Evolutionary conservation across 2,329 filamentous ascomycete genomes (phyloP), one percentile per base, ranked within the genome.

Genomic region (Penicillium expansum): DNA sequence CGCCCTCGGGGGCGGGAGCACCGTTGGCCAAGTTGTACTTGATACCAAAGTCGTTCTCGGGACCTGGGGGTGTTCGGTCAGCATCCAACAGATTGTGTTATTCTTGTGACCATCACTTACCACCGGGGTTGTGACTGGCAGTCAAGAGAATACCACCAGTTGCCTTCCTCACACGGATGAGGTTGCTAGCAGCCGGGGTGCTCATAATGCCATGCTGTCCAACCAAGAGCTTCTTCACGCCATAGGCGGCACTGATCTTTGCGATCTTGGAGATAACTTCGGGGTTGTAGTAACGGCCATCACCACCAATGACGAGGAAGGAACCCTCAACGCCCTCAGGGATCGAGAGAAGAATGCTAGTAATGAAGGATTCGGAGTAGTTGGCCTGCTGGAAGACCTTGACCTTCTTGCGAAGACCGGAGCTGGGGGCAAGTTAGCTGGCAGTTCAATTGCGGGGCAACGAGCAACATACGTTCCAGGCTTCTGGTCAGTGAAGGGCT

Each of bases 11-110:
- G 55, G 94, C 94, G 42, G 94, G 94, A 55, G 92, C 94, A 69
- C 94, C 94, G 72, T 99, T 97, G 75, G 91, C 83, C 58, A 99
- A 83, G 83, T 99, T 99, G 85, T 99, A 99, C 82, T 99, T 99
- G 87, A 99, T 99, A 68, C 94, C 94, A 70, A 99, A 99, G 79
- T 99, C 94, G 74, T 94, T 89, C 67, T 86, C 89, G 61, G 94
- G 94, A 50, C 92, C 91, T 96, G 42, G 1, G 4, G 67, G 1
- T 13, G 5, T 38, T 20, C 13, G 14, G 29, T 42, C 29, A 52
- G 43, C 9, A 22, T 33, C 43, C 14, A 52, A 11, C 18, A 48
- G 29, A 42, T 32, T 8, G 4, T 24, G 4, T n/a, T 20, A 9
- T 33, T 29, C 22, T 27, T 5, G 20, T 10, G n/a, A 16, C 18